phyloP scores from a whole-genome alignment of 2,329 filamentous ascomycete genomes.

The Torrubiellomyces zombiae region DNA sequence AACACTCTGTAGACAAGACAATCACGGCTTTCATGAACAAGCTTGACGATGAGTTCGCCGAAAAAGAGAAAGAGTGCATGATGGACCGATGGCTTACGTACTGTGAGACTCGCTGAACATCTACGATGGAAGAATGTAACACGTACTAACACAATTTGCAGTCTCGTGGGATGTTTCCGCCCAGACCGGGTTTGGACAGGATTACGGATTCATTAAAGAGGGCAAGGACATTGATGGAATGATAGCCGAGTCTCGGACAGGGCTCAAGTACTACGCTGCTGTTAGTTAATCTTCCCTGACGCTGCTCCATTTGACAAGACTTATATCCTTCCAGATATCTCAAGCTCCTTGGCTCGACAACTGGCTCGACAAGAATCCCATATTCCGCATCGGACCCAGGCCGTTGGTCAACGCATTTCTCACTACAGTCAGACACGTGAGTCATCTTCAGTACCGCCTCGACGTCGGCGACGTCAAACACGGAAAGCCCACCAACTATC shows the following conservation, averaged over 20 bases:
- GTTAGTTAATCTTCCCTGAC: conserved; percentile 2
- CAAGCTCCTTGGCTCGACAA: conserved; percentile 10
- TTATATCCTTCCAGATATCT: conserved; percentile 9
- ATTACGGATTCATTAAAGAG: conserved; percentile 23
- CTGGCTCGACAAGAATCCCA: conserved; percentile 14
- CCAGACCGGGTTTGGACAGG: conserved; percentile 20
- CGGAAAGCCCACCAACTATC: conserved; percentile 9
- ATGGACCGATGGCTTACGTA: conserved; percentile 8
- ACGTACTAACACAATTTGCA: too few relatives aligned
- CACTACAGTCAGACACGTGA: conserved; percentile 8
- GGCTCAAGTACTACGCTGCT: conserved; percentile 15
- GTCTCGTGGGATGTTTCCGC: conserved; percentile 25
- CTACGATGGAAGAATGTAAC: too few relatives aligned
- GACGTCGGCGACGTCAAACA: conserved; percentile 5
- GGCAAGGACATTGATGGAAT: conserved; percentile 20
- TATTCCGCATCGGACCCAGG: conserved; percentile 9
- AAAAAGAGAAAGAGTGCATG: conserved; percentile 4
- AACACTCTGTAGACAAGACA: conserved; percentile 7
- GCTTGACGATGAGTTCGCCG: conserved; percentile 5
- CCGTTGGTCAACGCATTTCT: conserved; percentile 7
- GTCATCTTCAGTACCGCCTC: conserved; percentile 6
- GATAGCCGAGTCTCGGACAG: conserved; percentile 12
- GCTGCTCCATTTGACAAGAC: background rate
- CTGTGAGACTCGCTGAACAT: conserved; percentile 4
- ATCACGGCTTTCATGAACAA: conserved; percentile 3